phyloP scores from a whole-genome alignment of 306 rosid species.

The Delonix regia region DNA sequence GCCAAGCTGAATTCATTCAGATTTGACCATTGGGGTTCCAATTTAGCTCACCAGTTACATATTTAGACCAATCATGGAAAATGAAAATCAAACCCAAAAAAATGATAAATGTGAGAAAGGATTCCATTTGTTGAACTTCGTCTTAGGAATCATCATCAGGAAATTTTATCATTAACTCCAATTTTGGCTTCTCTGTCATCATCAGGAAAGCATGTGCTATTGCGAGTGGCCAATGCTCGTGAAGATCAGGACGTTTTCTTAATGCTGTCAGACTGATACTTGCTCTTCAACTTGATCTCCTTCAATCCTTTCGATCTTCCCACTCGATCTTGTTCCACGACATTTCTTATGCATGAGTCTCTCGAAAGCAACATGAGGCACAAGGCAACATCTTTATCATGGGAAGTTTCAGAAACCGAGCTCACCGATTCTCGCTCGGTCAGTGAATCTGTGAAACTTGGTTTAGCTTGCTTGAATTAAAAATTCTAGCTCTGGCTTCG shows the following conservation, averaged over 20 bases:
- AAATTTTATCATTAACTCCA: slow-evolving; percentile 38
- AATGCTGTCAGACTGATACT: slow-evolving; percentile 62
- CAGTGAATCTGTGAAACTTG: slow-evolving; percentile 41
- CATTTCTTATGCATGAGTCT: slow-evolving; percentile 56
- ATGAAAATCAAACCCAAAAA: too few relatives aligned
- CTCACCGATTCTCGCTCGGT: slow-evolving; percentile 58
- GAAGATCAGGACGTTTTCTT: slow-evolving; percentile 63
- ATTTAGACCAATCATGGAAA: too few relatives aligned
- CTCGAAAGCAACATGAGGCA: slow-evolving; percentile 83
- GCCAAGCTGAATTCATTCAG: too few relatives aligned
- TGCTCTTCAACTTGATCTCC: slow-evolving; percentile 50
- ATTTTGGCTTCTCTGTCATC: slow-evolving; percentile 39
- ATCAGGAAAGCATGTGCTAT: slow-evolving; percentile 44
- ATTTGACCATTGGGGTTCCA: too few relatives aligned
- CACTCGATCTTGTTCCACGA: slow-evolving; percentile 21
- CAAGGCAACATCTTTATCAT: slow-evolving; percentile 79
- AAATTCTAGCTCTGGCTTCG: slow-evolving; percentile 4
- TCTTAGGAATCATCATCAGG: too few relatives aligned
- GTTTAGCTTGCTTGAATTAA: slow-evolving; percentile 34
- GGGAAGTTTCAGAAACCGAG: slow-evolving; percentile 67
- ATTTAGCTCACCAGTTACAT: too few relatives aligned
- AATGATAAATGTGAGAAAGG: too few relatives aligned
- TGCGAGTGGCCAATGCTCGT: slow-evolving; percentile 68
- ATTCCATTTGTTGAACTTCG: too few relatives aligned
- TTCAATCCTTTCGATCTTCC: slow-evolving; percentile 27